Conservation (phyloP, 1,284 basidiomycete species). For the Sanguinoderma infundibulare region DNA sequence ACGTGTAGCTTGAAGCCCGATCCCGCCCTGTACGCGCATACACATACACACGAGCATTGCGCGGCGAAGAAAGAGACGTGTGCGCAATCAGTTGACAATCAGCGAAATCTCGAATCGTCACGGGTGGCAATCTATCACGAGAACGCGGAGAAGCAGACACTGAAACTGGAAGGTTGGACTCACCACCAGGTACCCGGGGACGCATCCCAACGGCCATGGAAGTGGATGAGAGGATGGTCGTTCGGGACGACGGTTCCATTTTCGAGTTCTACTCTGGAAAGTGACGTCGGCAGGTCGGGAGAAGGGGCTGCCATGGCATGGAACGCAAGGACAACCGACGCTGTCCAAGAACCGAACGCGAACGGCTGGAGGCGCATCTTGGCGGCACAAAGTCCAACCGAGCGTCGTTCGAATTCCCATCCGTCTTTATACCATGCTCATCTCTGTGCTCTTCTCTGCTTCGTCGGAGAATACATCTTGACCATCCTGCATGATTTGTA, state of each 20-base stretch:
- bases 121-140: neutral
- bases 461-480: neutral
- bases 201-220: conserved; percentile 44
- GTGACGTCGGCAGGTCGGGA: neutral
- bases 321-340: neutral
- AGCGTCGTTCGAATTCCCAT: neutral
- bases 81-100: neutral
- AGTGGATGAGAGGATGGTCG: conserved; percentile 39
- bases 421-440: neutral
- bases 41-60: neutral
- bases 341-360: neutral
- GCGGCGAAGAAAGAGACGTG: neutral
- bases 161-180: conserved; percentile 10
- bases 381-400: neutral
- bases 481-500: neutral
- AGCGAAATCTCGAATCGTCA: neutral
- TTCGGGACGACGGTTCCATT: conserved; percentile 27
- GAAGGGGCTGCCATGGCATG: conserved; percentile 2
- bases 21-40: conserved; percentile 45
- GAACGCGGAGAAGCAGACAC: neutral
- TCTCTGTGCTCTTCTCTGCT: too few species aligned
- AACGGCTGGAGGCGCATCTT: neutral
- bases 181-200: conserved; percentile 46
- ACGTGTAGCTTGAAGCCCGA: conserved; percentile 59
- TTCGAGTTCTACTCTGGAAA: neutral